A percentile compares a stretch with the other conserved stretches of the same genome.
Conservation (phyloP, 1,284 basidiomycete genomes). For the Microbotryomycetes sp. region DNA sequence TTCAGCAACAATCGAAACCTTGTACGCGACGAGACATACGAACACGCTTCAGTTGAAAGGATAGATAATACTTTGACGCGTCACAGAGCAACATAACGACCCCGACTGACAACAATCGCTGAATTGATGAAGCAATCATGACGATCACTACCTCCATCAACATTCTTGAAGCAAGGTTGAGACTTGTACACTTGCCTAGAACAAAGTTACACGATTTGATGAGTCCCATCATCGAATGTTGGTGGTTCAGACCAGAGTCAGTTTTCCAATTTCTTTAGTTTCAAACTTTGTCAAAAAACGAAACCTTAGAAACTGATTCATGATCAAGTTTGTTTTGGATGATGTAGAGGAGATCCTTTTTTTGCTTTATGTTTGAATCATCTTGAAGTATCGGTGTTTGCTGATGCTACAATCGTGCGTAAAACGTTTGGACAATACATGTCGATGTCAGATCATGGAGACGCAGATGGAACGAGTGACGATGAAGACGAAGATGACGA, state of each 20-base stretch:
- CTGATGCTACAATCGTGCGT: conserved; percentile 19
- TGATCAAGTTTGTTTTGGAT: neutral
- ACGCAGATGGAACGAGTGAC: neutral
- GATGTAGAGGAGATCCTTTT: conserved; percentile 27
- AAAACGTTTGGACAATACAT: conserved; percentile 20
- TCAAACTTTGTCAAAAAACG: neutral
- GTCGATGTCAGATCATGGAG: neutral
- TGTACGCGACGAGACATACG: too few relatives aligned
- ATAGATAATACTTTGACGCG: too few relatives aligned
- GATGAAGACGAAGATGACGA: neutral
- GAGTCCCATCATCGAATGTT: conserved; percentile 16
- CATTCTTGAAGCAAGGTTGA: conserved; percentile 16
- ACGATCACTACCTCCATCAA: conserved; percentile 14
- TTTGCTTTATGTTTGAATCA: conserved; percentile 31
- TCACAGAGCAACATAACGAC: too few relatives aligned
- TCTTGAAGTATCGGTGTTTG: conserved; percentile 34
- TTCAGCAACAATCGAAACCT: too few relatives aligned
- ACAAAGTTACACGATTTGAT: conserved; percentile 6
- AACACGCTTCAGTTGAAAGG: too few relatives aligned
- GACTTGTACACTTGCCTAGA: conserved; percentile 19
- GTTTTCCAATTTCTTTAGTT: neutral
- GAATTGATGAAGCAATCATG: too few relatives aligned
- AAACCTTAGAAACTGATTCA: neutral
- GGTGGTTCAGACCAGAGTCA: conserved; percentile 14
- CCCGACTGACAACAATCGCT: too few relatives aligned